Conservation (phyloP, 306 rosid species). For the Sechiopsis laciniata region DNA sequence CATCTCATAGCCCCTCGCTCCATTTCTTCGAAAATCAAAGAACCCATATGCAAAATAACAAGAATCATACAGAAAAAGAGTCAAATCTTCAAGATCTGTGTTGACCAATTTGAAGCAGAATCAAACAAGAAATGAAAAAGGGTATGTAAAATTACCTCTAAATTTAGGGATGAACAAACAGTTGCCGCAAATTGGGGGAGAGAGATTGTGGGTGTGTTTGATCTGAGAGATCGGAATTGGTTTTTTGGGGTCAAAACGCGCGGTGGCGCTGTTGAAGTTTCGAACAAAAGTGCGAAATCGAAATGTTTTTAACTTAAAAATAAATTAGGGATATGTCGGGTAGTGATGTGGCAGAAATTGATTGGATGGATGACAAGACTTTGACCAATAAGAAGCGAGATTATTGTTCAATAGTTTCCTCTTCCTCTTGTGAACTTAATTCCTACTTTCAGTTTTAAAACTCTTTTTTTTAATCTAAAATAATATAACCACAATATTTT, state of each 20-base stretch:
- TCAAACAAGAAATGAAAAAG: not conserved
- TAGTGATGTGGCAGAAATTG: not conserved
- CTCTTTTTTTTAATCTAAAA: not conserved
- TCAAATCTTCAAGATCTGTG: not conserved
- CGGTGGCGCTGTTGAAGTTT: conserved; percentile 19
- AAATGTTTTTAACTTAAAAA: not conserved
- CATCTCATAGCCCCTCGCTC: conserved; percentile 28
- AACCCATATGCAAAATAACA: conserved; percentile 32
- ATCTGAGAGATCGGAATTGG: conserved; percentile 4
- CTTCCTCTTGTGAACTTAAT: not conserved
- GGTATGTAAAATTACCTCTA: conserved; percentile 2
- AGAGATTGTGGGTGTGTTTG: not conserved
- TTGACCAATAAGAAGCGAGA: conserved; percentile 18
- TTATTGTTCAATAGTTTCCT: conserved; percentile 11
- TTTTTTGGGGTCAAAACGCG: not conserved
- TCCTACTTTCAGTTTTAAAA: not conserved
- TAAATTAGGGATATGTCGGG: not conserved
- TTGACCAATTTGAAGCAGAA: conserved; percentile 12
- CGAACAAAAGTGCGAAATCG: not conserved
- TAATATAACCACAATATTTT: too few relatives aligned
- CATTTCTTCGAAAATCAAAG: conserved; percentile 21
- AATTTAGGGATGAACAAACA: not conserved
- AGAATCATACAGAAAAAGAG: not conserved
- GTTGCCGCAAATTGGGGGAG: not conserved
- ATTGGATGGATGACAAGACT: conserved; percentile 26